phyloP scores from a whole-genome alignment of 2,329 filamentous ascomycete genomes.

The Xylaria sp. region DNA sequence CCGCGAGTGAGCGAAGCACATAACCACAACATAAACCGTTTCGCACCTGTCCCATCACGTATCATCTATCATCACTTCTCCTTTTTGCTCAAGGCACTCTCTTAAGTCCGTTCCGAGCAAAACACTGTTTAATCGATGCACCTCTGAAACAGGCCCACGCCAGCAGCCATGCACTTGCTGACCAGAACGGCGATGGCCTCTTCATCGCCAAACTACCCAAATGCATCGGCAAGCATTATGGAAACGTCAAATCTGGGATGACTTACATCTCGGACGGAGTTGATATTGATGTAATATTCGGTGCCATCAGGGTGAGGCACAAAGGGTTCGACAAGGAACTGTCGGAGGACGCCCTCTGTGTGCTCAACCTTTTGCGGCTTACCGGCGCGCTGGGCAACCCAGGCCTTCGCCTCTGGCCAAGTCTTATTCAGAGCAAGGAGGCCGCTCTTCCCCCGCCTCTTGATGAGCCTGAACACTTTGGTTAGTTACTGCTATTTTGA shows the following conservation, averaged over 20 bases:
- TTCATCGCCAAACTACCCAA: constrained; percentile 31
- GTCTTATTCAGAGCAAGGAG: constrained; percentile 96
- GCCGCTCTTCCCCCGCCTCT: constrained; percentile 98
- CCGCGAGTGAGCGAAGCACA: constrained; percentile 37
- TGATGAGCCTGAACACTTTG: constrained; percentile 74
- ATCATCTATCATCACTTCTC: constrained; percentile 7
- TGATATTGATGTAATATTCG: constrained; percentile 99
- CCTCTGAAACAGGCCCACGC: not conserved
- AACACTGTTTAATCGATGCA: constrained; percentile 7
- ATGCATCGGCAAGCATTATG: constrained; percentile 33
- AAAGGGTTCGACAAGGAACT: constrained; percentile 98
- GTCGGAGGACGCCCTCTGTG: constrained; percentile 85
- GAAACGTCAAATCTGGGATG: constrained; percentile 28
- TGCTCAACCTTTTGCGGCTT: constrained; percentile 95
- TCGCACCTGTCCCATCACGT: constrained; percentile 2
- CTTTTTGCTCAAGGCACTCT: not conserved
- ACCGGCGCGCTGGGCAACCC: constrained; percentile 91
- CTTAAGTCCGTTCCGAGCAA: not conserved
- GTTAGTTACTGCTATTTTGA: not conserved
- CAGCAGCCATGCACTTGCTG: constrained; percentile 33
- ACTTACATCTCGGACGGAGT: constrained; percentile 99
- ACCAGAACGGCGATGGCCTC: constrained; percentile 20
- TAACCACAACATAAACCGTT: constrained; percentile 40
- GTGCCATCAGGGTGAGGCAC: constrained; percentile 95
- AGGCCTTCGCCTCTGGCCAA: constrained; percentile 92